Evolutionary conservation across 2,329 filamentous ascomycete species (phyloP), one percentile per base, ranked within the genome.

Genomic region (Zelopaecilomyces penicillatus): DNA sequence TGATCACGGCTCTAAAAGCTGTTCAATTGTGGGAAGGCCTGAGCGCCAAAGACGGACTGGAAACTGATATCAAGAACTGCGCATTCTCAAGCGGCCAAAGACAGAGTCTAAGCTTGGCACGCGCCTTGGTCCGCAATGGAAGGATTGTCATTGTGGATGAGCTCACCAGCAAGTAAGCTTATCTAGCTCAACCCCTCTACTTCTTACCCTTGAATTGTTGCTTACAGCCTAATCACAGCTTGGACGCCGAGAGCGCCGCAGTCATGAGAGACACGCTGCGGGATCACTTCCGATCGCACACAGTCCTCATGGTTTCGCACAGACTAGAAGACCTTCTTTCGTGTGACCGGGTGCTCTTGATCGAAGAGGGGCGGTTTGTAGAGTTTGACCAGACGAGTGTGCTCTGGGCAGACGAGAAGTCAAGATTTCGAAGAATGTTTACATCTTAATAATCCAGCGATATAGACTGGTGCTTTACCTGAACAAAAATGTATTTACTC

Each of bases 241-340:
- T 69, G 5, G 66, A 69, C 40, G 39, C 55, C 27, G 56, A 62
- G n/a, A 68, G 65, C 2, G 65, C 68, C 41, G 52, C 57, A 30
- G 44, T 53, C 10, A 66, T 69, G 60, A 60, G 63, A 49, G 47
- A 52, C 37, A 59, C 66, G 3, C 62, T 68, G 33, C 44, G 51
- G 9, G 42, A 52, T 10, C 63, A 66, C 47, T 67, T 69, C 48
- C 50, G 43, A 4, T 50, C 44, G 6, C 65, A 65, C 50, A 85
- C 82, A 0, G 70, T 85, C 11, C 51, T 71, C 26, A 67, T 65
- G 51, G 62, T 71, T 1, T 63, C 61, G 11, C 69, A 71, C 46
- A 60, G 66, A 9, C 51, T 71, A 26, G 30, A 60, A 65, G 7
- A 73, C 72, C 30, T 78, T 33, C 60, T 71, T 44, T 67, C 70